Base-by-base conservation (phyloP, 768 basidiomycete genomes). In the Polyporus arcularius region DNA sequence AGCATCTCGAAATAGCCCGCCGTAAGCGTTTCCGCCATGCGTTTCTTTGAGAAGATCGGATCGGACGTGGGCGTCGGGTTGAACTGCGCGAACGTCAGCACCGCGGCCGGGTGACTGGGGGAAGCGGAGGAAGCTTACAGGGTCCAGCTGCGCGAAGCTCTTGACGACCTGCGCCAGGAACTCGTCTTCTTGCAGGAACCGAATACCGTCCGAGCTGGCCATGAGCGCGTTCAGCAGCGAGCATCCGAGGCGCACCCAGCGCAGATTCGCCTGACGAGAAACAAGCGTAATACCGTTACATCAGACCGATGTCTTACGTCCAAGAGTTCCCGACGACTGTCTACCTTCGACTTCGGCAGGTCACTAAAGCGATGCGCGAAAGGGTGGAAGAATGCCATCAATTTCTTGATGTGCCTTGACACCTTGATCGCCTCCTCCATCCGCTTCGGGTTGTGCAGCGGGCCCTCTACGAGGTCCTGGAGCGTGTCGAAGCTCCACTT, bases 1-100 rank as follows among this genome's bases (percentile, higher is more conserved):
- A 99, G 81, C 88, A 99, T 95, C 68, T 97, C 94, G 65, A 99
- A 85, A 73, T 98, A 98, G 0, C 95, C 96, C 66, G 85, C 90
- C 0, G 93, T 92, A 67, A 99, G 74, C 0, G 94, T 94, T 16
- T 88, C 87, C 42, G 88, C 80, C 50, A 98, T 81, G 7, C 93
- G 82, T 65, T 86, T 82, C 70, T 90, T 90, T 1, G 95, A 94
- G 68, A 98, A 94, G 53, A 92, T 82, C 0, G 90, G 88, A 68
- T 93, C 91, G 8, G 87, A 84, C 57, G 85, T 86, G 0, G 88
- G 85, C 10, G 82, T 78, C 10, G 86, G 84, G 64, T 89, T 90
- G 68, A 88, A 89, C 90, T 93, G 55, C 16, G 31, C 7, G 26
- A 3, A 31, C 38, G 54, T 58, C n/a, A 47, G 26, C 41, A 41